Conservation (phyloP, 768 basidiomycete genomes). For the Kwoniella europaea region DNA sequence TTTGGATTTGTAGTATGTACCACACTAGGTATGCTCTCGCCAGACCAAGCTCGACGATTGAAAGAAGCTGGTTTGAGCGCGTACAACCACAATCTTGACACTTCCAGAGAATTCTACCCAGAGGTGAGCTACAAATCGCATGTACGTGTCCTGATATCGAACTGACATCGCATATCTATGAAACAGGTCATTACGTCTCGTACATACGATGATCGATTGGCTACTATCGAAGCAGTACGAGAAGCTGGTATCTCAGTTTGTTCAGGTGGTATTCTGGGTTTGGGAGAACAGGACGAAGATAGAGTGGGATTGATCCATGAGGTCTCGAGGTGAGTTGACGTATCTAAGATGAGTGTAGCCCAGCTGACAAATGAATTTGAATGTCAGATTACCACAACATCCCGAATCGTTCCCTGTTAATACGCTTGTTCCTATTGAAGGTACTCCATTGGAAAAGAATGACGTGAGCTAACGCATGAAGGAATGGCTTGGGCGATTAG, state of each 20-base stretch:
- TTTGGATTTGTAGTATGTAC: slow-evolving; percentile 72
- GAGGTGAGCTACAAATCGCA: slow-evolving; percentile 62
- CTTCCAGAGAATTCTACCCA: slow-evolving; percentile 95
- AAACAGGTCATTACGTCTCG: slow-evolving; percentile 89
- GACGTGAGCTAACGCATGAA: slow-evolving; percentile 64
- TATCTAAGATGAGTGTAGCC: neutral
- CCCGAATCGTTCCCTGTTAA: slow-evolving; percentile 99
- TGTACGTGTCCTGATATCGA: neutral
- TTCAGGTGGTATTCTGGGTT: slow-evolving; percentile 91
- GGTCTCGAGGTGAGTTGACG: slow-evolving; percentile 74
- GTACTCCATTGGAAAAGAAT: slow-evolving; percentile 89
- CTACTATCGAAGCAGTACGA: slow-evolving; percentile 86
- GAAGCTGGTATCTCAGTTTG: slow-evolving; percentile 97
- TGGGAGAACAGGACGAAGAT: slow-evolving; percentile 88
- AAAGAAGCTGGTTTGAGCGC: slow-evolving; percentile 96
- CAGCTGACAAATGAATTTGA: slow-evolving; percentile 59
- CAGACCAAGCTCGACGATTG: slow-evolving; percentile 86
- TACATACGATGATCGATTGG: slow-evolving; percentile 88
- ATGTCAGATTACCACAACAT: slow-evolving; percentile 74
- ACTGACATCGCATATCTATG: slow-evolving; percentile 11
- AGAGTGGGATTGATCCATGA: slow-evolving; percentile 93
- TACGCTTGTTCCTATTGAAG: slow-evolving; percentile 91
- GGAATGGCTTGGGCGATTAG: neutral
- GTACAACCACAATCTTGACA: slow-evolving; percentile 99
- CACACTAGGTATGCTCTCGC: slow-evolving; percentile 93